Conservation (phyloP, 2,329 filamentous ascomycete genomes). For the Rhinocladiella mackenziei region DNA sequence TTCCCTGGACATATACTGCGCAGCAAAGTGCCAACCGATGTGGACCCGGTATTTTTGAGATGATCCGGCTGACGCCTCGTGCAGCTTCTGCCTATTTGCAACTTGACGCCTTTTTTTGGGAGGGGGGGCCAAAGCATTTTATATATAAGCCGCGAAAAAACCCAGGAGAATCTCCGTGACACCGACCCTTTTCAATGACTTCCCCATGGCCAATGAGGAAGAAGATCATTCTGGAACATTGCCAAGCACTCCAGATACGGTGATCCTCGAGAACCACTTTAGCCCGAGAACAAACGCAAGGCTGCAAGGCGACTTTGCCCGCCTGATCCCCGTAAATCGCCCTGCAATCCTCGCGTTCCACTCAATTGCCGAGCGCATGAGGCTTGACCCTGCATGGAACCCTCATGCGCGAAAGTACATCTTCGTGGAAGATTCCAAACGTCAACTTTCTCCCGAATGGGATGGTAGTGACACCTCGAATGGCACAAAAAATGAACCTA, state of each 20-base stretch:
- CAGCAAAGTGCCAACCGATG: no score
- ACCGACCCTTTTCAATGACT: no score
- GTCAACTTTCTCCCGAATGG: constrained; percentile 12
- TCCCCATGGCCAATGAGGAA: constrained; percentile 6
- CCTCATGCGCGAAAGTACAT: constrained; percentile 12
- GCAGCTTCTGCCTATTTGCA: no score
- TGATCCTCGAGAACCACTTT: constrained; percentile 8
- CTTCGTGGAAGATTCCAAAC: constrained; percentile 8
- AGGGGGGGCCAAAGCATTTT: no score
- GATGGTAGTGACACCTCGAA: constrained; percentile 7
- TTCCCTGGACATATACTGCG: no score
- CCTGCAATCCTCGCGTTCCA: constrained; percentile 15
- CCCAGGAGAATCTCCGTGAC: no score
- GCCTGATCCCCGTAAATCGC: constrained; percentile 13
- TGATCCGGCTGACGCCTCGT: no score
- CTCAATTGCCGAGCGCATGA: constrained; percentile 9
- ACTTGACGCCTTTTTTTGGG: no score
- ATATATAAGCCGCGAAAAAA: no score
- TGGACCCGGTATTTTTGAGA: no score
- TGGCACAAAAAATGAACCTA: background rate
- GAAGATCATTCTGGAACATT: no score
- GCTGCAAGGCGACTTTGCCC: constrained; percentile 15
- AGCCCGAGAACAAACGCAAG: constrained; percentile 10
- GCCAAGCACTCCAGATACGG: constrained; percentile 11
- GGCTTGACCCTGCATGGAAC: constrained; percentile 15